Evolutionary conservation across 805 yeast species (phyloP), one percentile per base, ranked within the genome.

Genomic region (Pichia kluyveri): DNA sequence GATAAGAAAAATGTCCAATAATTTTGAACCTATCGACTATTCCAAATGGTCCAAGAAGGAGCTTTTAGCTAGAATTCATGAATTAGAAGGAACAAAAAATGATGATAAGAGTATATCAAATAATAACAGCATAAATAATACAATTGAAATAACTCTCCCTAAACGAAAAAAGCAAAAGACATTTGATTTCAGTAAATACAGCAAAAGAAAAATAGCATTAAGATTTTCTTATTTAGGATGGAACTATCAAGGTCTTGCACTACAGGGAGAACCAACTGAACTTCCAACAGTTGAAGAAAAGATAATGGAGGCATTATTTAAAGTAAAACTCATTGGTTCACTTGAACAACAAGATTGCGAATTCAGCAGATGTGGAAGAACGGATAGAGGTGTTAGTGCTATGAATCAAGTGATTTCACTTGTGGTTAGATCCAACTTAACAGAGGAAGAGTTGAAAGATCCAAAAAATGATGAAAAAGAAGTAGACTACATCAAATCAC

Each of bases 301-400:
- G 38, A 75, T 93, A 5, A 63, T 93, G 39, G 75, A 82, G 39
- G 96, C 95, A 0, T 62, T 93, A 65, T 67, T 72, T 43, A 77
- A 73, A 52, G 79, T 91, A 30, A 80, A 75, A 54, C 63, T 93
- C 51, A 79, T 93, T 11, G 73, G 79, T 10, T 70, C 79, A 1
- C 57, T 74, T 23, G 81, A 77, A 19, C 82, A 88, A 0, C 68
- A 68, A 8, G 80, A 78, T 1, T 86, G 82, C 59, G 73, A 76
- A 14, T 89, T 90, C 62, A 84, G 95, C 55, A 70, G 97, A 53
- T 93, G 98, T 67, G 98, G 98, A 0, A 73, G 98, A 58, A 91
- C 98, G 0, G 98, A 91, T 59, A 80, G 79, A 55, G 98, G 97
- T n/a, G 98, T 91, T 14, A 86, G 96, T 68, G 99, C 99, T 0